These are phyloP conservation scores for Chrysochromulina tobinii DNA, from an alignment of 78 protist species.

Conservation along the genomic window DNA sequence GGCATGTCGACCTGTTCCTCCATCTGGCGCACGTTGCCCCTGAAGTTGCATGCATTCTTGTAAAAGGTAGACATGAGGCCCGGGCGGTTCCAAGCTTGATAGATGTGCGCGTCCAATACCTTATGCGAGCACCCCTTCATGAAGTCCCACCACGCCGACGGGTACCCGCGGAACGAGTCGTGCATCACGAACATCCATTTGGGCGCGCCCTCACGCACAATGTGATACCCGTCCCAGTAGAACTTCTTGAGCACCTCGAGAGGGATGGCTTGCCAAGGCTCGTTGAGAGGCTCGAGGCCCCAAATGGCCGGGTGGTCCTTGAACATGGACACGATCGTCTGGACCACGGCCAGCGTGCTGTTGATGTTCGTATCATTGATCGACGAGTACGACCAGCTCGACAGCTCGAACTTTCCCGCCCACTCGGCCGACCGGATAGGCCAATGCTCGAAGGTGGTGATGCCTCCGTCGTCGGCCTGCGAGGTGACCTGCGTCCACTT, in stretches of 20 bases:
- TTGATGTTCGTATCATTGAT: neutral
- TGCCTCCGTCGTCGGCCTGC: too few relatives aligned
- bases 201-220: neutral
- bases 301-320: neutral
- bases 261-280: neutral
- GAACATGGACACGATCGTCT: neutral
- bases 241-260: neutral
- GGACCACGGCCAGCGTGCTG: neutral
- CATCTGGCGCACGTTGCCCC: neutral
- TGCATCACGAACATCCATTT: neutral
- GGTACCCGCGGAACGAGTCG: neutral
- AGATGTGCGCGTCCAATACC: constrained; percentile 15
- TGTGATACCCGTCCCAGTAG: neutral
- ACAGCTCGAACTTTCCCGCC: neutral
- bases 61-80: neutral
- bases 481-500: neutral
- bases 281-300: constrained; percentile 10
- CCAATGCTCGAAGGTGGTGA: neutral
- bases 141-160: neutral
- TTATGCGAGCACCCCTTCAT: neutral
- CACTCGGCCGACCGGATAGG: neutral
- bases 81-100: neutral
- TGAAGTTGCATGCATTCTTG: neutral
- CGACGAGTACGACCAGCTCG: neutral
- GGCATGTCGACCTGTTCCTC: neutral